Conservation (phyloP, 257 asterid genomes). For the Scutellaria baicalensis region DNA sequence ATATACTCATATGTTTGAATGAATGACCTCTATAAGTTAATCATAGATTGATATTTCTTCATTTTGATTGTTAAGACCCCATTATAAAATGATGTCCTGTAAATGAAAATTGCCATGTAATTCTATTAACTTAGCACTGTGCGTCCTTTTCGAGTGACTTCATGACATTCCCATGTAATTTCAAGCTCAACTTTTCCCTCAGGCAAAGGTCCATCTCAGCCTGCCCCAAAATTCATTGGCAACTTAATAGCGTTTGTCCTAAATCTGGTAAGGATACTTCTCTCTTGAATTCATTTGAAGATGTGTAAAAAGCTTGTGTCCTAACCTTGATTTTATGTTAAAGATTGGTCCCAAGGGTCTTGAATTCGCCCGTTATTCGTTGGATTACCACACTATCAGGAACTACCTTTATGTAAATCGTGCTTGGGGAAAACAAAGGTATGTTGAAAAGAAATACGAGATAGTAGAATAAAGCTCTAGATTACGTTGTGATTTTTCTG, state of each 20-base stretch:
- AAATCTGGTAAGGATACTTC: conserved; percentile 54
- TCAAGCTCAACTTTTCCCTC: conserved; percentile 1
- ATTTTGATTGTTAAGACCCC: background rate
- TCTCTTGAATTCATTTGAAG: background rate
- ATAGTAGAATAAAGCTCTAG: background rate
- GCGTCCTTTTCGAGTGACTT: background rate
- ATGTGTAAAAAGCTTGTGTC: background rate
- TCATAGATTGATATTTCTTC: background rate
- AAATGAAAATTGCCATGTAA: background rate
- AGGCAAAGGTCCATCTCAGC: conserved; percentile 90
- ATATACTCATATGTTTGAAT: background rate
- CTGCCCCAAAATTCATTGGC: conserved; percentile 83
- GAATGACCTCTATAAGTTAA: background rate
- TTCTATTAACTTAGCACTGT: background rate
- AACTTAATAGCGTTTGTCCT: conserved; percentile 71
- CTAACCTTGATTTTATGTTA: conserved; percentile 16
- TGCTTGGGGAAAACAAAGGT: conserved; percentile 89
- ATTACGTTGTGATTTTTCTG: background rate
- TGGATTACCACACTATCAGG: conserved; percentile 94
- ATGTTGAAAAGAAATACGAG: background rate
- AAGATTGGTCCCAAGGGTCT: conserved; percentile 97
- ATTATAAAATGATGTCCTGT: background rate
- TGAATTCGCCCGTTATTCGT: conserved; percentile 91
- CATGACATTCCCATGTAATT: conserved; percentile 2
- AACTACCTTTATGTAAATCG: conserved; percentile 80